Evolutionary conservation across 2,329 filamentous ascomycete species (phyloP), one percentile per base, ranked within the genome.

Genomic region (Nothophaeocryptopus gaeumannii): DNA sequence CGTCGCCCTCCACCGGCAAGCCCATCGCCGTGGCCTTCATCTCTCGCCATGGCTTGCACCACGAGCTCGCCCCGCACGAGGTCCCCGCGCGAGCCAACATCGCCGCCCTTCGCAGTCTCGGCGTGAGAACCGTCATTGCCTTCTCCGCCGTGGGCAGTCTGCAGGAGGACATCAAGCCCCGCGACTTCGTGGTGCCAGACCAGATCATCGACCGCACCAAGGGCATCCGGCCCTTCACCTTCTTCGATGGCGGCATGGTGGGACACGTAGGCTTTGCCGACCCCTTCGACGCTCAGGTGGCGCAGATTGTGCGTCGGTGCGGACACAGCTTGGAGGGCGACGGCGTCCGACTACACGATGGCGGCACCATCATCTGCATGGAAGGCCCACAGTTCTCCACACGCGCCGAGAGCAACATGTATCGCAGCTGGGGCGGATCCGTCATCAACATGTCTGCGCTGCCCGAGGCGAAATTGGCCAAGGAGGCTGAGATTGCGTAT

Each of bases 381-480:
- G 93, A 99, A 80, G 93, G 93, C n/a, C 93, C 93, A 14, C 90
- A 96, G 64, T 99, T 99, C 79, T 93, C 87, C 54, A 97, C 93
- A 13, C 89, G 93, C 55, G 92, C 93, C 51, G 93, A 99, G 75
- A 93, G 88, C 50, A 84, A 96, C 72, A 83, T 99, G 75, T 99
- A 99, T 79, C 89, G 93, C 61, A 79, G 83, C 53, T 96, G 90
- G 88, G 92, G 92, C 63, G 92, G 91, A 61, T 87, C 82, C 58
- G 88, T 97, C 45, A 97, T 99, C 78, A 97, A 97, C 81, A 99
- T 99, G 93, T 95, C 89, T 38, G 86, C 86, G 11, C 80, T 99
- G 12, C 93, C 93, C 14, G 93, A 99, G 75, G 88, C 92, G 42
- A 99, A 99, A 78, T 84, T 99, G 14, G 93, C 93, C 8, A 85